A percentile compares a stretch with the other conserved stretches of the same genome.
Evolutionary conservation across 306 rosid species (phyloP).

Genomic region (Coriaria nepalensis): DNA sequence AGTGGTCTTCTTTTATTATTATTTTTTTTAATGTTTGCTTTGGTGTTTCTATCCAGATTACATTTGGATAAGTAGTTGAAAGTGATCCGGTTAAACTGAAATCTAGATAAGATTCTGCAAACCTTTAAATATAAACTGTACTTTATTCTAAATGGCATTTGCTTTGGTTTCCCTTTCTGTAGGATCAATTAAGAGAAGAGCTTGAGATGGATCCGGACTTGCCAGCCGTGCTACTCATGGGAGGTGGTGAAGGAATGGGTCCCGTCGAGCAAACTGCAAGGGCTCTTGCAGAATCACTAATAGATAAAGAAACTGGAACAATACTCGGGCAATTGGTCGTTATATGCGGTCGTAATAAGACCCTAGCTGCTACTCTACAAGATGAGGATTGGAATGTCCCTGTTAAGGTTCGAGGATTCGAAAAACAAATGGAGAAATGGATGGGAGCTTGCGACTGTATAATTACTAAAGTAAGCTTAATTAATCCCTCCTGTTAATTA

Average conservation of each 20-base stretch:
- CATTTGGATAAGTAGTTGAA: no score
- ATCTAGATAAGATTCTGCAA: no score
- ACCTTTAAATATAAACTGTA: slow-evolving; percentile 6
- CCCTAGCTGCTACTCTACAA: slow-evolving; percentile 44
- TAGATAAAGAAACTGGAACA: slow-evolving; percentile 42
- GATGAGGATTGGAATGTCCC: slow-evolving; percentile 70
- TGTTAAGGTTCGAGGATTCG: slow-evolving; percentile 74
- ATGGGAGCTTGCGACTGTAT: slow-evolving; percentile 99
- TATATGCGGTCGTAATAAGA: slow-evolving; percentile 79
- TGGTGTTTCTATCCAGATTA: no score
- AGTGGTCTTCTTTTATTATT: no score
- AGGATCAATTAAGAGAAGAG: slow-evolving; percentile 80
- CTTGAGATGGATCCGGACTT: slow-evolving; percentile 66
- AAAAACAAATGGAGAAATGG: slow-evolving; percentile 89
- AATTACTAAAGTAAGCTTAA: slow-evolving; percentile 94
- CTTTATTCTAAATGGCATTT: background rate
- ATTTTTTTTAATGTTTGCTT: no score
- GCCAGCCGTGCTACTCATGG: slow-evolving; percentile 94
- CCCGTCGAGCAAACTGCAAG: slow-evolving; percentile 92
- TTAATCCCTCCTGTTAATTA: no score
- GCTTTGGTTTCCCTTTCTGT: slow-evolving; percentile 7
- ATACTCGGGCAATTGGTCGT: slow-evolving; percentile 73
- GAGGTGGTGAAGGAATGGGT: slow-evolving; percentile 99
- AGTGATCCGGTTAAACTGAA: no score
- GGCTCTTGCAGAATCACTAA: slow-evolving; percentile 74